phyloP scores from a whole-genome alignment of 345 rosid species.

The Gossypioides kirkii region DNA sequence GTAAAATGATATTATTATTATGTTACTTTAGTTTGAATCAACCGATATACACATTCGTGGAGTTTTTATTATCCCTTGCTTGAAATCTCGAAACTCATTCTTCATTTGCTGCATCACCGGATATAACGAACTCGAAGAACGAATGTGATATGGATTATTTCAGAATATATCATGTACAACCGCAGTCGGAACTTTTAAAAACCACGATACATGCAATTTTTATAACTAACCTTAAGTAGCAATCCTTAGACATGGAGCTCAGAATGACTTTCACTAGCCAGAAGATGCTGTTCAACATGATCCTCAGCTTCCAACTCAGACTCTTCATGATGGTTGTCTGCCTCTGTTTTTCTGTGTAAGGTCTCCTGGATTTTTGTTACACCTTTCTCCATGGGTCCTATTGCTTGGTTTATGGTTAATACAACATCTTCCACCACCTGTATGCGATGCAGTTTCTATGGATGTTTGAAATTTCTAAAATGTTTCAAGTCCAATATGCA shows the following conservation, averaged over 20 bases:
- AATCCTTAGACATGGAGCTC: not conserved
- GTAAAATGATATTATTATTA: not conserved
- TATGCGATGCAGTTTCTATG: conserved; percentile 13
- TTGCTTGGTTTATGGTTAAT: conserved; percentile 83
- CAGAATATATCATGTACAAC: not conserved
- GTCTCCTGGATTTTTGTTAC: conserved; percentile 73
- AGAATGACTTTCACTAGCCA: not conserved
- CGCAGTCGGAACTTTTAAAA: too few species aligned
- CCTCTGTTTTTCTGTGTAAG: conserved; percentile 35
- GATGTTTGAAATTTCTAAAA: not conserved
- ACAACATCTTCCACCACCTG: conserved; percentile 72
- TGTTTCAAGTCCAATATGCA: not conserved
- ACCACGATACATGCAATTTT: not conserved
- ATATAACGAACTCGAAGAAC: not conserved
- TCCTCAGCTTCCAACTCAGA: conserved; percentile 36
- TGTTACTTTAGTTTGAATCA: not conserved
- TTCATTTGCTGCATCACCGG: not conserved
- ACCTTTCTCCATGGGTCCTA: conserved; percentile 80
- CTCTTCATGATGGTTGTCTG: conserved; percentile 30
- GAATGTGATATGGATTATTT: not conserved
- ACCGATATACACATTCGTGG: not conserved
- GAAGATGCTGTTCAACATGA: conserved; percentile 13
- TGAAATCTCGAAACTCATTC: not conserved
- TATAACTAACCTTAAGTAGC: not conserved
- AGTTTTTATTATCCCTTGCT: not conserved